Evolutionary conservation across 495 filamentous ascomycete species (phyloP), one percentile per base, ranked within the genome.

Genomic region (Evernia prunastri): DNA sequence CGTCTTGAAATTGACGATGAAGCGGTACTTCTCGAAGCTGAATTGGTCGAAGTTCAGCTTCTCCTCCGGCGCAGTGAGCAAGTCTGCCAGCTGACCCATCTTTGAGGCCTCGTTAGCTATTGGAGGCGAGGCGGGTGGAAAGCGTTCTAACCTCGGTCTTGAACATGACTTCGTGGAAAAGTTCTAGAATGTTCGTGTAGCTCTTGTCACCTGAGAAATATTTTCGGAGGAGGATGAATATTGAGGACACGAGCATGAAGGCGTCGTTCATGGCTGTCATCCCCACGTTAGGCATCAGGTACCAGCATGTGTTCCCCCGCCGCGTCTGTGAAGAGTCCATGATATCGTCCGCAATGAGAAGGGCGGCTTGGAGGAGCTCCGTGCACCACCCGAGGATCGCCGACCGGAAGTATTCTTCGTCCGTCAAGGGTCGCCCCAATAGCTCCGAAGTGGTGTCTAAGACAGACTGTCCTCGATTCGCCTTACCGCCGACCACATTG

Each of bases 1-100:
- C 37, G 94, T 98, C 85, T 98, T 98, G 86, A 92, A 97, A 77
- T 92, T 90, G 75, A 98, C 94, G 73, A 98, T 98, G 82, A 97
- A 98, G 73, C 81, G 87, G 82, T 96, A 95, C 81, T 97, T 98
- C 68, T 93, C 84, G 77, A 96, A 80, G 75, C 84, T 88, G 83
- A 98, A 98, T 80, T 93, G 92, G 82, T 88, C 81, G 59, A 98
- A 86, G 77, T 98, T 84, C 65, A 83, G 79, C 37, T 86, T 79
- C 73, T 96, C 92, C 77, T 98, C 94, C 45, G 94, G 94, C 25
- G 94, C 94, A 35, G 94, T 97, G 69, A 97, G 86, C 65, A 98
- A 83, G 74, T 98, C 94, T 75, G 91, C 93, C 43, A 88, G 79
- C 80, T 98, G 94, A 64, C 94, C 94, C 61, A 96, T 80, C 78